Base-by-base conservation (phyloP, 2,329 filamentous ascomycete genomes). In the Ceratocystis huliohia region DNA sequence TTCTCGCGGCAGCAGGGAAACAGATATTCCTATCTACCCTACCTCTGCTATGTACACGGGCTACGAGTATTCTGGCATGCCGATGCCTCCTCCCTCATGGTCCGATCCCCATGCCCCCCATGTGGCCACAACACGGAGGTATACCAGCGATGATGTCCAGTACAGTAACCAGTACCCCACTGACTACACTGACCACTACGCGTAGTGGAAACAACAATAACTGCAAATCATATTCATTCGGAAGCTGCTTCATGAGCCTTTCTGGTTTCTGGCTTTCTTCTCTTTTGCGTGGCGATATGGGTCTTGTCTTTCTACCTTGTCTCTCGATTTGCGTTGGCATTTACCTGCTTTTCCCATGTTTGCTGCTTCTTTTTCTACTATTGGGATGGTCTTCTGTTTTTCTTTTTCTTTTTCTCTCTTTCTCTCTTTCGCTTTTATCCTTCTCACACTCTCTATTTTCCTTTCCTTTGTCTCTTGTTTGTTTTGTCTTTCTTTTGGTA, bases 401-500 rank as follows among this genome's bases (percentile, higher is more conserved):
- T 63, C 57, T 46, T 45, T 62, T 63, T 1, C 30, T 53, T n/a
- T 33, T 7, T 33, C 6, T 6, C 30, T 6, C 37, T 61, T 64
- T 59, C 22, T 37, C 50, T 64, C 30, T 20, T 65, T 28, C 30
- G 30, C 37, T 28, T 53, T 64, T 37, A 22, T 28, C 61, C 62
- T 45, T 30, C 63, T 41, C 17, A 41, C 25, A 6, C 25, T 66
- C 57, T 62, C 13, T 66, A 22, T 68, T 44, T 46, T 66, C 2
- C 6, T 63, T 50, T 61, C 8, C 15, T 62, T 65, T 64, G n/a
- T 41, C 37, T 13, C 37, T 61, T 45, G 20, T 50, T 64, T 48
- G 41, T 65, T 50, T 64, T 48, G 41, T 65, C 61, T 62, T 30
- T 48, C n/a, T 61, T 30, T 65, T 65, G 41, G 59, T 65, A 50